Evolutionary conservation across 345 rosid genomes (phyloP).

Genomic region (Chamaenerion angustifolium): DNA sequence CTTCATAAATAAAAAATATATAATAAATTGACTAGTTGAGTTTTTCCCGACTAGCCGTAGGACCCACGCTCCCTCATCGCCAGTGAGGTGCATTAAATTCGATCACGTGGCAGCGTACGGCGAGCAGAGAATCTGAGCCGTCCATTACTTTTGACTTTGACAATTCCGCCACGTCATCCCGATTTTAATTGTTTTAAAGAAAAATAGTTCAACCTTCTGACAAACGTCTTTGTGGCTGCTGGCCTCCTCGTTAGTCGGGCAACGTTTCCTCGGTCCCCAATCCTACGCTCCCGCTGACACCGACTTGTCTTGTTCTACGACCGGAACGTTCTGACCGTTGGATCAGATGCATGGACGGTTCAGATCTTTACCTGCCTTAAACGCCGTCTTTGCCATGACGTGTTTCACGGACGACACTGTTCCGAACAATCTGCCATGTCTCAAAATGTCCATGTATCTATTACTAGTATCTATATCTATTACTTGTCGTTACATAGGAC

Average conservation of each 20-base stretch:
- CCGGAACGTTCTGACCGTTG: slow-evolving; percentile 12
- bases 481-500: no score
- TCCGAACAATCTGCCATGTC: slow-evolving; percentile 14
- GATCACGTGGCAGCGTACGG: not conserved
- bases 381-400: slow-evolving; percentile 31
- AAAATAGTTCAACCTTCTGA: no score
- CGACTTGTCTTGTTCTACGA: slow-evolving; percentile 34
- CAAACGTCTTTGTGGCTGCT: no score
- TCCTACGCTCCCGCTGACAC: slow-evolving; percentile 39
- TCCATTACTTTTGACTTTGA: slow-evolving; percentile 8
- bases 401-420: slow-evolving; percentile 26
- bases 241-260: slow-evolving; percentile 35
- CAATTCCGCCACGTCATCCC: slow-evolving; percentile 1
- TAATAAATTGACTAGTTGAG: no score
- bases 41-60: not conserved
- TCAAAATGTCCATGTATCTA: slow-evolving; percentile 5
- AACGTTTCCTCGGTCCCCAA: slow-evolving; percentile 19
- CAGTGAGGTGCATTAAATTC: slow-evolving; percentile 3
- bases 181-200: not conserved
- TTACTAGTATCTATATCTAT: no score
- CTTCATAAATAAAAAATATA: no score
- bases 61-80: not conserved
- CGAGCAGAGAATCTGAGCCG: slow-evolving; percentile 9
- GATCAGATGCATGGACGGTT: slow-evolving; percentile 17
- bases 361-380: slow-evolving; percentile 20